phyloP scores from a whole-genome alignment of 2,329 filamentous ascomycete genomes.

The Sclerotinia trifoliorum region DNA sequence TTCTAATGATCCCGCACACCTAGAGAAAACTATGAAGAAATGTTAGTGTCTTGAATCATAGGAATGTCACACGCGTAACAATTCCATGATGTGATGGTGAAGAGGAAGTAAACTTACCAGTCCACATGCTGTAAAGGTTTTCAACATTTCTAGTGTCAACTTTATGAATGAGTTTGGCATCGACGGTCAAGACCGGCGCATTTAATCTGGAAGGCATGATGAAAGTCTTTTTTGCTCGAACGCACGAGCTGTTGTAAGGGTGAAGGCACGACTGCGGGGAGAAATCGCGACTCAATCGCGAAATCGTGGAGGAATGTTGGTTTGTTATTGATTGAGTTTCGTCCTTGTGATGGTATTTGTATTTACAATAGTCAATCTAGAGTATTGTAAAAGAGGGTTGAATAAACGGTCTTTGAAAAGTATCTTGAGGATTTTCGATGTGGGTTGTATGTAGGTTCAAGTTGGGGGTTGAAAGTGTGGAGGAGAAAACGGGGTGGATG shows the following conservation, averaged over 20 bases:
- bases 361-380: neutral
- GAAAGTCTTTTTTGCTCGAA: conserved; percentile 34
- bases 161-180: conserved; percentile 88
- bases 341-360: neutral
- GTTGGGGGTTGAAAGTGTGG: neutral
- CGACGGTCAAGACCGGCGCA: conserved; percentile 85
- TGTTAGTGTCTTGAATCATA: conserved; percentile 14
- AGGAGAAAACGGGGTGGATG: conserved; percentile 1
- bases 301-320: conserved; percentile 19
- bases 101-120: conserved; percentile 60
- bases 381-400: neutral
- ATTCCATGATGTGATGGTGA: neutral
- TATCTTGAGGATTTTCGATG: neutral
- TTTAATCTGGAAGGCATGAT: conserved; percentile 80
- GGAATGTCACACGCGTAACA: conserved; percentile 17
- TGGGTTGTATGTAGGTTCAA: neutral
- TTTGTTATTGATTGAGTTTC: neutral
- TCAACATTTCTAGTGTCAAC: conserved; percentile 91
- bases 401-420: neutral
- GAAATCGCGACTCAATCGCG: conserved; percentile 38
- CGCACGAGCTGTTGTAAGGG: conserved; percentile 34
- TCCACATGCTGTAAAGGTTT: conserved; percentile 96
- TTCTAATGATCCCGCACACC: conserved; percentile 90
- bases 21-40: conserved; percentile 71
- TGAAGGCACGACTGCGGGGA: conserved; percentile 34